Percentiles rank a stretch among this genome's conserved stretches.
Evolutionary conservation across 2,329 filamentous ascomycete species (phyloP).

Genomic region (Cryphonectria carpinicola): DNA sequence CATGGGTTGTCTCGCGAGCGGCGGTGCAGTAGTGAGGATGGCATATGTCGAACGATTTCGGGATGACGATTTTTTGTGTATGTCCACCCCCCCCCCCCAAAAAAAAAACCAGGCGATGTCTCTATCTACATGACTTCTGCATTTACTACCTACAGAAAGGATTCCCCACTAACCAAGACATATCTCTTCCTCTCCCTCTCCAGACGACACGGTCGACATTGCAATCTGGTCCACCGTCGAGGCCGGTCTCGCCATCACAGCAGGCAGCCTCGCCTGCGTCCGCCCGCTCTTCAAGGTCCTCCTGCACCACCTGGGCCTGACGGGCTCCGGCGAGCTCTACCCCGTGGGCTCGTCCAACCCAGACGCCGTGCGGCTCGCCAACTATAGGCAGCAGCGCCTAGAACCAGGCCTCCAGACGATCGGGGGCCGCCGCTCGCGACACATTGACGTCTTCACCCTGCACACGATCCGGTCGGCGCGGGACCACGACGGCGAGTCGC

Average conservation of each 20-base stretch:
- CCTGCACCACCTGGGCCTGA: slow-evolving; percentile 37
- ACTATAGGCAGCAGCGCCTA: background rate
- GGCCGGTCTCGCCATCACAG: slow-evolving; percentile 51
- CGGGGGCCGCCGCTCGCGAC: background rate
- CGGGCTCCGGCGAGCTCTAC: slow-evolving; percentile 7
- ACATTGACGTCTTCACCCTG: slow-evolving; percentile 12
- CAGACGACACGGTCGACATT: slow-evolving; percentile 46
- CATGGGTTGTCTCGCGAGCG: slow-evolving; percentile 58
- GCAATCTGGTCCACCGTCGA: slow-evolving; percentile 55
- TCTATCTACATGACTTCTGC: background rate
- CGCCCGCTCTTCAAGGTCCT: slow-evolving; percentile 47
- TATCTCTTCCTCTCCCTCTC: background rate
- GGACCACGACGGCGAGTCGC: background rate
- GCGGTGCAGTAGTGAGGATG: slow-evolving; percentile 48
- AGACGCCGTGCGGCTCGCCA: background rate
- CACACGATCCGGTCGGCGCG: slow-evolving; percentile 7
- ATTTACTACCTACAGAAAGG: background rate
- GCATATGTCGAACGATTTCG: slow-evolving; percentile 43
- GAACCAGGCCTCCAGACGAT: background rate
- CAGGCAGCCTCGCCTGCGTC: slow-evolving; percentile 51
- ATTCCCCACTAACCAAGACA: background rate
- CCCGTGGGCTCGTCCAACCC: slow-evolving; percentile 9
- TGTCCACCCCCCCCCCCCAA: slow-evolving; percentile 21
- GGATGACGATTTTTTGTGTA: slow-evolving; percentile 49
- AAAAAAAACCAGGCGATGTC: background rate